These are phyloP conservation scores for Tulasnella sp. DNA, from an alignment of 768 basidiomycete species.

Conservation along the genomic window DNA sequence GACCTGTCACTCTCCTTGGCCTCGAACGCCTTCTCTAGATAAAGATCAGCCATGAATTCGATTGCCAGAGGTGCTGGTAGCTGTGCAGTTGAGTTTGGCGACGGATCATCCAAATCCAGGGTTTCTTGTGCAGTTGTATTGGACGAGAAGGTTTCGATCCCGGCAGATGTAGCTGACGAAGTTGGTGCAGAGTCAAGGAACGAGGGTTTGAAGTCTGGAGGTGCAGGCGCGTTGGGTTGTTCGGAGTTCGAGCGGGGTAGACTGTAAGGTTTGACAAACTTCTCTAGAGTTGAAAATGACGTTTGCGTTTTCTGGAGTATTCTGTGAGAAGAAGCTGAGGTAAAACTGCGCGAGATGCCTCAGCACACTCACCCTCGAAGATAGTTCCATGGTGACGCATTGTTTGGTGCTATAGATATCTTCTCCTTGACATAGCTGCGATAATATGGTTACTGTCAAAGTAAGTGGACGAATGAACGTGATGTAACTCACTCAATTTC, in stretches of 20 bases:
- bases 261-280: conserved; percentile 58
- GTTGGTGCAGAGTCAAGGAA: too few relatives aligned
- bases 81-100: conserved; percentile 48
- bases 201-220: too few relatives aligned
- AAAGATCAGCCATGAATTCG: conserved; percentile 73
- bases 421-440: conserved; percentile 67
- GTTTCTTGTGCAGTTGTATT: conserved; percentile 33
- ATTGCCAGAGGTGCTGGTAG: conserved; percentile 68
- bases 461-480: background rate
- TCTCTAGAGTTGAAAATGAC: conserved; percentile 41
- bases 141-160: too few relatives aligned
- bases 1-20: background rate
- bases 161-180: too few relatives aligned
- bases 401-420: conserved; percentile 80
- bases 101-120: conserved; percentile 60
- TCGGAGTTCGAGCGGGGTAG: conserved; percentile 8
- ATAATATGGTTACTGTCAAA: background rate
- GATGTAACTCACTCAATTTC: conserved; percentile 54
- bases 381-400: conserved; percentile 95
- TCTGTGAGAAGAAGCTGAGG: background rate
- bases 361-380: conserved; percentile 45
- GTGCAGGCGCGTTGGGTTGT: background rate
- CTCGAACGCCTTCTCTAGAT: conserved; percentile 37
- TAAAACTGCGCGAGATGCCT: conserved; percentile 19
- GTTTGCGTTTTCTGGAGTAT: conserved; percentile 48